Base-by-base conservation (phyloP, 176 grass and related monocot genomes). In the Canna indica region DNA sequence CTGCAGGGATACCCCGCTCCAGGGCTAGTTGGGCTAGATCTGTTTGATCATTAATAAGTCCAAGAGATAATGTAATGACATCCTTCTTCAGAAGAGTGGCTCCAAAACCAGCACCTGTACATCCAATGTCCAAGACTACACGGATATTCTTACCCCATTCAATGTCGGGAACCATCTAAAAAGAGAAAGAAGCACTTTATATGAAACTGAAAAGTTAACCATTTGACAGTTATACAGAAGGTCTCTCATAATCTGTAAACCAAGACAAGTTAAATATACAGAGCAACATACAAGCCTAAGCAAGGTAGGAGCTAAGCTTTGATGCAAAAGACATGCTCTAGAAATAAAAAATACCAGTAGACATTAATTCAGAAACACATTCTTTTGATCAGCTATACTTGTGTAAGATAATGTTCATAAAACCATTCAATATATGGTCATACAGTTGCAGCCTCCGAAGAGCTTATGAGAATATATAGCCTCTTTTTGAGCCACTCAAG, bases 71-170 rank as follows among this genome's bases (percentile, higher is more conserved):
- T 7, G 88, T 88, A 77, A 92, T 83, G 36, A 77, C 93, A 70
- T 76, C 73, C 80, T 92, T 97, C 65, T 90, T 64, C 14, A 85
- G 73, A 66, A 97, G 87, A 79, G 82, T 53, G 3, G 69, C 80
- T 73, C 86, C 85, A 83, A 97, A 87, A 30, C 79, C 82, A 76
- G 85, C 79, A 79, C 88, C 85, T 64, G 79, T 78, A 81, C 79
- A 87, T 76, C 88, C 86, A 59, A 97, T 87, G 73, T 97, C 88
- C 72, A 97, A 78, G 62, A 91, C 22, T 73, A 85, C 36, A 13
- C 82, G 93, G 60, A 97, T 97, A 74, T 97, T 97, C 83, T 92
- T 97, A 42, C 93, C 93, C 86, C 85, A 97, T 75, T 97, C 88
- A 75, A 97, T 81, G 76, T 97, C 93, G 39, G 93, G 93, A 83